Conservation (phyloP, 805 yeast genomes). For the Schwanniomyces occidentalis region DNA sequence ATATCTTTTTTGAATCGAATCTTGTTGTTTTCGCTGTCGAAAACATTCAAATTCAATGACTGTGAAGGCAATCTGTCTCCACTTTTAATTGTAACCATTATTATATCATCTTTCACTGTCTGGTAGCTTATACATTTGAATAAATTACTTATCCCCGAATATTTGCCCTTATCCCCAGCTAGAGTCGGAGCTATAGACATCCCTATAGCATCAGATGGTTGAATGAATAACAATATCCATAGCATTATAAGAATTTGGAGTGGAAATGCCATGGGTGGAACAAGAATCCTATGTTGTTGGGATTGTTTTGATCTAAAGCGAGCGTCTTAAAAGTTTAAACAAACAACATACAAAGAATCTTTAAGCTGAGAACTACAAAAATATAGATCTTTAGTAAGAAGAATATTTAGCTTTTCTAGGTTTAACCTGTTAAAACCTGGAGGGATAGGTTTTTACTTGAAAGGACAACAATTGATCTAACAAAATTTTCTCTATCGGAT, state of each 20-base stretch:
- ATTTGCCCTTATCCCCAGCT: slow-evolving; percentile 27
- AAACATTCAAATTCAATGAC: slow-evolving; percentile 32
- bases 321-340: too few relatives aligned
- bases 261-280: slow-evolving; percentile 1
- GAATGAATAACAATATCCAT: slow-evolving; percentile 1
- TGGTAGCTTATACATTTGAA: slow-evolving; percentile 37
- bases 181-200: slow-evolving; percentile 34
- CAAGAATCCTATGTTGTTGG: too few relatives aligned
- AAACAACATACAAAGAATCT: too few relatives aligned
- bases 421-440: too few relatives aligned
- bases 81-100: slow-evolving; percentile 30
- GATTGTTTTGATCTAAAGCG: too few relatives aligned
- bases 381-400: too few relatives aligned
- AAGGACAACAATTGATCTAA: too few relatives aligned
- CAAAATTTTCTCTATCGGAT: too few relatives aligned
- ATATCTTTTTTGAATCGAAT: slow-evolving; percentile 34
- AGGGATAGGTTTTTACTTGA: too few relatives aligned
- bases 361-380: too few relatives aligned
- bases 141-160: slow-evolving; percentile 30
- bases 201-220: slow-evolving; percentile 28
- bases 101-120: slow-evolving; percentile 37
- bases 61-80: slow-evolving; percentile 37
- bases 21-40: slow-evolving; percentile 37
- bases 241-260: slow-evolving; percentile 1
- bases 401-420: too few relatives aligned